Evolutionary conservation across 2,329 filamentous ascomycete genomes (phyloP).

Genomic region (Claviceps africana): DNA sequence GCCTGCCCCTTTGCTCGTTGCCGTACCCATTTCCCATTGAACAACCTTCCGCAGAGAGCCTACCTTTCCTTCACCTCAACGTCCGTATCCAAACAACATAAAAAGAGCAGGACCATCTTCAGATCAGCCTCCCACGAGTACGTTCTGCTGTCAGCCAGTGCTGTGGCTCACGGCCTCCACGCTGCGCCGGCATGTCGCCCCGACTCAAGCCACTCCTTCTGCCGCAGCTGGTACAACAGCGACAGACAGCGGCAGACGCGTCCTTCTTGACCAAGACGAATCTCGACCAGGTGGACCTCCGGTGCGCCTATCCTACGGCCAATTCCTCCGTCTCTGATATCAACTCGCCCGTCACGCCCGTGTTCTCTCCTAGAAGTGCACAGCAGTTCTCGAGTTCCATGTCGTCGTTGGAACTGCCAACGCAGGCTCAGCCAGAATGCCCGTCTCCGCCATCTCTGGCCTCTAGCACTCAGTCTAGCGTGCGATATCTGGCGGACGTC

Average conservation of each 20-base stretch:
- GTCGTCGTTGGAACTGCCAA: slow-evolving; percentile 58
- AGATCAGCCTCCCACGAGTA: background rate
- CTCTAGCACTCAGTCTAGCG: slow-evolving; percentile 36
- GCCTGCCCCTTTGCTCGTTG: background rate
- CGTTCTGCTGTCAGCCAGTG: background rate
- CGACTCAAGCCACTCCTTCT: slow-evolving; percentile 6
- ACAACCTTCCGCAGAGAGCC: background rate
- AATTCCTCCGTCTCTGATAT: slow-evolving; percentile 52
- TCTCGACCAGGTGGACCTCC: slow-evolving; percentile 20
- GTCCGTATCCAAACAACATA: background rate
- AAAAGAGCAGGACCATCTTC: background rate
- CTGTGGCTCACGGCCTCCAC: slow-evolving; percentile 1
- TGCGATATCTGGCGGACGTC: slow-evolving; percentile 63
- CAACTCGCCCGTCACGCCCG: slow-evolving; percentile 57
- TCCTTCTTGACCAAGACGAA: slow-evolving; percentile 18
- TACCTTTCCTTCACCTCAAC: background rate
- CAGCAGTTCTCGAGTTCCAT: slow-evolving; percentile 57
- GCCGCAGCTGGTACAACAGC: slow-evolving; percentile 5
- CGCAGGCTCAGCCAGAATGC: slow-evolving; percentile 11
- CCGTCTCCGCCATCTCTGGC: slow-evolving; percentile 14
- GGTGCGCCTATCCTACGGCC: slow-evolving; percentile 29
- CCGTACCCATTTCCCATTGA: background rate
- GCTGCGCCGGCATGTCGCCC: slow-evolving; percentile 5
- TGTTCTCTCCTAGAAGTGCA: slow-evolving; percentile 51
- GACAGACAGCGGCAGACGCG: slow-evolving; percentile 7